A percentile compares a stretch with the other conserved stretches of the same genome.
phyloP scores from a whole-genome alignment of 225 moss, liverwort and hornwort species.

The Straminergon stramineum region DNA sequence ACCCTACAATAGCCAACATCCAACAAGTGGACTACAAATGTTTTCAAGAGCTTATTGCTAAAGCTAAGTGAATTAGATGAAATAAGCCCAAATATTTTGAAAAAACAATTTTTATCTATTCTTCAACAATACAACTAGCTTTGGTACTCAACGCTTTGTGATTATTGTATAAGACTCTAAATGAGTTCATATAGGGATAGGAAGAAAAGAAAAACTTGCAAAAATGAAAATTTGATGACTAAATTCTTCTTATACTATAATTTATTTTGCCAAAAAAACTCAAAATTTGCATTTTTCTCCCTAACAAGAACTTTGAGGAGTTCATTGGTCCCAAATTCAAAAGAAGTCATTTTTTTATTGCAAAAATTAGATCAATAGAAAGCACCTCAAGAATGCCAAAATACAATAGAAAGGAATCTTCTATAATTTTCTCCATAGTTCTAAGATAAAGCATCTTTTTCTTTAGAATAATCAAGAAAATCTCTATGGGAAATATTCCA shows the following conservation, averaged over 20 bases:
- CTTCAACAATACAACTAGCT: too few relatives aligned
- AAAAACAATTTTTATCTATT: not conserved
- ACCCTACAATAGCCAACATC: accelerated
- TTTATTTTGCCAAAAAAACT: not conserved
- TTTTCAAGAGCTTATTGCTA: not conserved
- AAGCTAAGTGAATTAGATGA: not conserved
- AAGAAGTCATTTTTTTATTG: not conserved
- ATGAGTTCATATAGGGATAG: not conserved
- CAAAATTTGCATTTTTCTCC: not conserved
- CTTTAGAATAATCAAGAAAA: not conserved
- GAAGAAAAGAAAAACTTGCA: not conserved
- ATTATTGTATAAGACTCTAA: not conserved
- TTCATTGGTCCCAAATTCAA: not conserved
- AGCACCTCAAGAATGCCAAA: not conserved
- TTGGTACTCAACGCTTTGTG: not conserved
- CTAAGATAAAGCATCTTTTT: not conserved
- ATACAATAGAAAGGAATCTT: not conserved
- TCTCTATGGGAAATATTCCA: not conserved
- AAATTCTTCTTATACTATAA: not conserved
- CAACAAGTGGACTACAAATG: not conserved
- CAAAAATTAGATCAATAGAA: not conserved
- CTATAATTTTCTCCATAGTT: not conserved
- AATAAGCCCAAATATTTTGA: not conserved
- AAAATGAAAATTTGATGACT: not conserved
- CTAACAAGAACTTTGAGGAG: not conserved